These are phyloP conservation scores for Kregervanrija fluxuum DNA, from an alignment of 805 yeast genomes.

Conservation along the genomic window DNA sequence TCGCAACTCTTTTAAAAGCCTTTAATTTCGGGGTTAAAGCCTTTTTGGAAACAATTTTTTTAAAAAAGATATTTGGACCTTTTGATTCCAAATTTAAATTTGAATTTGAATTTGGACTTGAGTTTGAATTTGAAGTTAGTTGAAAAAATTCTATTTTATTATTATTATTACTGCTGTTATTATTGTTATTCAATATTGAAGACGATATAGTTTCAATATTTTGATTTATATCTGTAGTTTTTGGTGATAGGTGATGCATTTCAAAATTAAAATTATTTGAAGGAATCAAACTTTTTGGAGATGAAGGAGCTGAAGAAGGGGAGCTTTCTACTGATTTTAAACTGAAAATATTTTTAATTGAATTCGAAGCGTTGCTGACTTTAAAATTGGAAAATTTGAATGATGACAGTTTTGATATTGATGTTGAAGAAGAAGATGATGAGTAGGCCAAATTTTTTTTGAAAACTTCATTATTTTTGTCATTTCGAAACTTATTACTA, in stretches of 20 bases:
- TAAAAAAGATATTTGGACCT: constrained; percentile 16
- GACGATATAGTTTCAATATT: not conserved
- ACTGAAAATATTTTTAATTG: no score
- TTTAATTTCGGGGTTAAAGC: constrained; percentile 28
- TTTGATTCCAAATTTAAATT: constrained; percentile 2
- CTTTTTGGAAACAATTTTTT: constrained; percentile 23
- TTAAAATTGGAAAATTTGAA: no score
- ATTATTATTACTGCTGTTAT: not conserved
- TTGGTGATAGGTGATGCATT: not conserved
- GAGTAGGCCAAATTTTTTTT: no score
- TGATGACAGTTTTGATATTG: no score
- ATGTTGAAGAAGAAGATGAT: no score
- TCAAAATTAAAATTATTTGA: no score
- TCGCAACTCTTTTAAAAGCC: constrained; percentile 28
- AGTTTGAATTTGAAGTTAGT: not conserved
- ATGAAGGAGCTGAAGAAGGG: not conserved
- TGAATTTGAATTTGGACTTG: constrained; percentile 3
- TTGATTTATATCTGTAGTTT: not conserved
- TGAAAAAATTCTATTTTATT: not conserved
- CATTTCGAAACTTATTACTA: no score
- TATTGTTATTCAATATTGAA: no score
- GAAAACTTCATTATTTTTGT: no score
- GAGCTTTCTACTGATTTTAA: no score
- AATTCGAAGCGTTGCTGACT: no score
- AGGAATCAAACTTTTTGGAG: not conserved